Conservation (phyloP, 1,284 basidiomycete genomes). For the Cryptococcus maquisensis region DNA sequence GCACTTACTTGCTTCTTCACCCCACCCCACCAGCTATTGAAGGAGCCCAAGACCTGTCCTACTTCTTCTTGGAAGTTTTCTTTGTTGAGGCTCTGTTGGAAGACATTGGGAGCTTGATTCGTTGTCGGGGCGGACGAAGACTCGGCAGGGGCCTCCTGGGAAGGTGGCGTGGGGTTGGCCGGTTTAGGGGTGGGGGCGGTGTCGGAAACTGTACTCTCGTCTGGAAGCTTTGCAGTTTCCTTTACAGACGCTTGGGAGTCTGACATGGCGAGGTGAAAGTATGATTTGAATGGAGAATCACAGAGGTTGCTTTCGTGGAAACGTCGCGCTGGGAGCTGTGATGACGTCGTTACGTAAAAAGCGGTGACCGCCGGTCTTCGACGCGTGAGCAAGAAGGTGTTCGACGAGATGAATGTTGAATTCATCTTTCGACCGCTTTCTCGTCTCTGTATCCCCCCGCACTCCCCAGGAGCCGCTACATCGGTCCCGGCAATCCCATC, state of each 20-base stretch:
- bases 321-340: no score
- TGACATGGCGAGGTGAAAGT: neutral
- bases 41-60: conserved; percentile 72
- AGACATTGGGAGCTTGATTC: conserved; percentile 26
- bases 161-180: neutral
- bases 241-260: neutral
- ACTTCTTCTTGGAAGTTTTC: conserved; percentile 75
- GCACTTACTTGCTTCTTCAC: conserved; percentile 75
- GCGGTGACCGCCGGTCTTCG: neutral
- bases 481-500: neutral
- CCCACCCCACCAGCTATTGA: conserved; percentile 71
- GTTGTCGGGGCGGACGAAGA: conserved; percentile 6
- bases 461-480: neutral
- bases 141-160: neutral
- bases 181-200: neutral
- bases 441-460: no score
- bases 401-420: no score
- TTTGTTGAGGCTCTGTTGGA: conserved; percentile 53
- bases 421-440: no score
- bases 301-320: no score
- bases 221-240: neutral
- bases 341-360: neutral
- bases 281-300: neutral
- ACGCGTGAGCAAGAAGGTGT: neutral
- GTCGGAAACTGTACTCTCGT: neutral